Evolutionary conservation across 2,329 filamentous ascomycete genomes (phyloP), one percentile per base, ranked within the genome.

Genomic region (Cercospora sp.): DNA sequence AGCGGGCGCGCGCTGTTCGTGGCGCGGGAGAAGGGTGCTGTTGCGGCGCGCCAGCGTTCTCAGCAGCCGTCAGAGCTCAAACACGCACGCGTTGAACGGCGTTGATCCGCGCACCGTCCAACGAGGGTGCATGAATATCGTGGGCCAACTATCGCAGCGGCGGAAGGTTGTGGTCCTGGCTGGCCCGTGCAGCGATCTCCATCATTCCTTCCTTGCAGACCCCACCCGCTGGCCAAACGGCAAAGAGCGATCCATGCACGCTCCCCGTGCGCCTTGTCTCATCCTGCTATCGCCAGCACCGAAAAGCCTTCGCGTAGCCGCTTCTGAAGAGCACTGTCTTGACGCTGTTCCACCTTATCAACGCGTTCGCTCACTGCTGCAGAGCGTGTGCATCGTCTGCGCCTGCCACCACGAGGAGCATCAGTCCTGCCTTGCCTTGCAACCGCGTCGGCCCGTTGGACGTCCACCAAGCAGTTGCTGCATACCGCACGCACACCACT

Each of bases 241-340:
- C 60, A 45, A 55, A 42, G 26, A 45, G 60, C 45, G 60, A 48
- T 48, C 60, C 60, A 28, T 63, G 60, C 60, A 28, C 40, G 60
- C 51, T 28, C 42, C 26, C 60, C 42, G 48, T 63, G 42, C 60
- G 48, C 60, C 60, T 40, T 62, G 60, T 63, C 60, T 63, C 60
- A 63, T 30, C 26, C 28, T 63, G 45, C 45, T 51, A 23, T 51
- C 45, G 45, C 45, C 45, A 51, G 45, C 60, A 55, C 30, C 28
- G 57, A 63, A 63, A 63, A 48, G 40, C 60, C 60, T 55, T 63
- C 60, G 60, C 42, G 60, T 53, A 51, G 60, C 60, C 60, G 48
- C 60, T 53, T 63, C 45, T 55, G 30, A 51, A 30, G 26, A 33
- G n/a, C 45, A 51, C 42, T 36, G 28, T 36, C 33, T 36, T 36